Base-by-base conservation (phyloP, 2,329 filamentous ascomycete species). In the Aspergillus pseudotamarii region DNA sequence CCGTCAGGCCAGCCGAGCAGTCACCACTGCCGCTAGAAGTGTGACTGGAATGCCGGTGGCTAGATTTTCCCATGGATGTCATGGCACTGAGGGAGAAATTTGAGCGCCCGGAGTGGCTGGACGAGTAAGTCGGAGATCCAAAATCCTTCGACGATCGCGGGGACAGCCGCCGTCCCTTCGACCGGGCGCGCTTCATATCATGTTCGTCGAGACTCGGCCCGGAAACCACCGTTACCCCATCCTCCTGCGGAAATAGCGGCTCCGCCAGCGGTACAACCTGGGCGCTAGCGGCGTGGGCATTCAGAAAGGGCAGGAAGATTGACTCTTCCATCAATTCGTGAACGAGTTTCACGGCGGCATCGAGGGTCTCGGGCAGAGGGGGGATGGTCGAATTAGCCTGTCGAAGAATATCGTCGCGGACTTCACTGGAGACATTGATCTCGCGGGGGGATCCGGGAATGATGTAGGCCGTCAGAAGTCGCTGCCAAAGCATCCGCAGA, bases 241-340 rank as follows among this genome's bases (percentile, higher is more conserved):
- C 79, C 61, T 80, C 73, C 4, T 71, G 78, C 41, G 65, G 74
- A 68, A 75, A 79, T 64, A 72, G 79, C 69, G 71, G 79, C 69
- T 74, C 84, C 73, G 74, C 80, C 76, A 70, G 78, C 68, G 82
- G 79, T 48, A 75, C 70, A n/a, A 85, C 81, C 36, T 76, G 74
- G 1, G 81, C 79, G 51, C 83, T 81, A 1, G 82, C 80, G 63
- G 82, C 83, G 55, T 84, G 80, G 66, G 83, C 86, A 78, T 97
- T 94, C 59, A 98, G 84, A 75, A 98, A 99, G 0, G 94, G 94
- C 0, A 97, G 89, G 58, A 98, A 84, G 0, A 98, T 92, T 4
- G 94, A 97, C 76, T 98, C 95, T 72, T 97, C 96, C 94, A 99
- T 98, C 61, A 99, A 83, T 70, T 98, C 95, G 76, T 94, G 94